Conservation (phyloP, 2,329 filamentous ascomycete genomes). For the Aureobasidium melanogenum region DNA sequence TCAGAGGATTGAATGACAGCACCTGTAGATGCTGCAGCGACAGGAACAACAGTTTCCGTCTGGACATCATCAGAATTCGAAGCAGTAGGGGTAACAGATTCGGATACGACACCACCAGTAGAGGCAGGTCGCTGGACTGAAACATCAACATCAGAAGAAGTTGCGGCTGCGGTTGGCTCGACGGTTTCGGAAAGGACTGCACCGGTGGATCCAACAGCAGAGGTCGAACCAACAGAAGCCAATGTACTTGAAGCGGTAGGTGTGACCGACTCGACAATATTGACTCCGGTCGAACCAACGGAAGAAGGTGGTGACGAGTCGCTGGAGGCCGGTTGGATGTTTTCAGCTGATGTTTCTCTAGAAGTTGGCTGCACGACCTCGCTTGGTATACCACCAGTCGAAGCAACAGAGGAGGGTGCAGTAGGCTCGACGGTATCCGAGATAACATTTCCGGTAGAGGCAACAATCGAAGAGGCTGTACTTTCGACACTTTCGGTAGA, state of each 20-base stretch:
- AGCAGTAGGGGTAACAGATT: conserved; percentile 7
- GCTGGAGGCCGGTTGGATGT: conserved; percentile 4
- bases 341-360: background rate
- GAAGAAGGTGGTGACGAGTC: background rate
- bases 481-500: background rate
- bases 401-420: background rate
- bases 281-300: background rate
- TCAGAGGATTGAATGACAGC: background rate
- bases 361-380: conserved; percentile 2
- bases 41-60: background rate
- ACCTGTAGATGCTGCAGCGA: background rate
- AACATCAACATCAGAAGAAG: background rate
- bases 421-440: conserved; percentile 7
- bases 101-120: background rate
- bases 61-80: background rate
- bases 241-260: conserved; percentile 7
- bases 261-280: background rate
- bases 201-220: background rate
- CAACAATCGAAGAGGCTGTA: background rate
- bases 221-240: no score
- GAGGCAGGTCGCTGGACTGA: conserved; percentile 1
- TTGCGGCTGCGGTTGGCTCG: conserved; percentile 2
- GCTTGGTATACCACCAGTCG: background rate
- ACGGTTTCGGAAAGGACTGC: background rate
- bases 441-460: background rate